Base-by-base conservation (phyloP, 2,329 filamentous ascomycete species). In the Colletotrichum sp. region DNA sequence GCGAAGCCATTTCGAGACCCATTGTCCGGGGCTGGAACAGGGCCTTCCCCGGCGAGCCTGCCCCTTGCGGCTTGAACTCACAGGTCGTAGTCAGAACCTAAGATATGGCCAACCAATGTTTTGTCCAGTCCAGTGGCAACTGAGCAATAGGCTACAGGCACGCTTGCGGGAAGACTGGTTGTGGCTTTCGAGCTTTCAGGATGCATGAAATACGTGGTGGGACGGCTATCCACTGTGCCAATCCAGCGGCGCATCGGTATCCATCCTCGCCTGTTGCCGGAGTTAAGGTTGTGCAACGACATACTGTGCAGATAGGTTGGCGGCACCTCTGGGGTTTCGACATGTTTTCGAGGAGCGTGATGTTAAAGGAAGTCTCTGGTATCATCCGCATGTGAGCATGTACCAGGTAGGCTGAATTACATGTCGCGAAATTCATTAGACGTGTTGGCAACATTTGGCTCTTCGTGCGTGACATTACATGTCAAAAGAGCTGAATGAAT, bases 21-120 rank as follows among this genome's bases (percentile, higher is more conserved):
- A 66, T 55, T 72, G 72, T 67, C 72, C 61, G 68, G 66, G 61
- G 72, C 67, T 61, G 52, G 72, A 61, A 67, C 61, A 30, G 18
- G 28, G n/a, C 39, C 26, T 43, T 39, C 48, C 39, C 34, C 60
- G 30, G 57, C 26, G 39, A 57, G 36, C 34, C 26, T 13, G 24
- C 34, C 18, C 18, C 15, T 63, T 67, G 34, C 26, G 52, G 63
- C 21, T 59, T 28, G 63, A 57, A 39, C 32, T 12, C 48, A 18
- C 63, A 26, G 24, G 21, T 3, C 26, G 26, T 7, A 18, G 66
- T 32, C 26, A 70, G 59, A 65, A 26, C 59, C 32, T 30, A 57
- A 70, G 59, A 74, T 59, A 48, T 30, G 32, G 59, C 13, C 32
- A 39, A 34, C 21, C 32, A 60, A 43, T 39, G 24, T 43, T 59